A percentile compares a stretch with the other conserved stretches of the same genome.
phyloP scores from a whole-genome alignment of 2,329 filamentous ascomycete genomes.

The Nannizziopsis barbatae region DNA sequence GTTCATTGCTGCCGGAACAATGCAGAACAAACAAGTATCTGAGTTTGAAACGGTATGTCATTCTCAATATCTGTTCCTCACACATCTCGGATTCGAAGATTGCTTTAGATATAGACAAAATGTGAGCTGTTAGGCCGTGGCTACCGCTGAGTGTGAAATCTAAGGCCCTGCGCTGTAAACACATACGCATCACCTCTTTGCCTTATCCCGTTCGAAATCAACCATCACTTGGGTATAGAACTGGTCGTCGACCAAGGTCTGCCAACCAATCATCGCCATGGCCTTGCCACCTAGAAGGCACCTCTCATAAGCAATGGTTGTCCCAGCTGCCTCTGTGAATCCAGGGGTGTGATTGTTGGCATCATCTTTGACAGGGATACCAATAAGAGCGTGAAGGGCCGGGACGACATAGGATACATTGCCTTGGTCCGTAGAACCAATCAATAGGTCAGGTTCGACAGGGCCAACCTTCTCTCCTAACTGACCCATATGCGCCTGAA shows the following conservation, averaged over 20 bases:
- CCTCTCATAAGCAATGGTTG: slow-evolving; percentile 5
- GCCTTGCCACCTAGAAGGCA: slow-evolving; percentile 10
- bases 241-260: slow-evolving; percentile 6
- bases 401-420: slow-evolving; percentile 30
- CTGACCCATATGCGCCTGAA: background rate
- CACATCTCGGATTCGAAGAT: too few relatives aligned
- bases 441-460: background rate
- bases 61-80: too few relatives aligned
- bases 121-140: too few relatives aligned
- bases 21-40: too few relatives aligned
- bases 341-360: slow-evolving; percentile 7
- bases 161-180: too few relatives aligned
- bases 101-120: too few relatives aligned
- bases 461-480: slow-evolving; percentile 1
- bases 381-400: slow-evolving; percentile 37
- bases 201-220: slow-evolving; percentile 9
- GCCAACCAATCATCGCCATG: slow-evolving; percentile 11
- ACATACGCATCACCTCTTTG: background rate
- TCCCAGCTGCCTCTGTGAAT: slow-evolving; percentile 10
- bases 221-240: slow-evolving; percentile 5
- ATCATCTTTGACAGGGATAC: slow-evolving; percentile 29
- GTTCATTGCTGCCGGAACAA: too few relatives aligned
- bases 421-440: slow-evolving; percentile 9
- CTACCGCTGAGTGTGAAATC: too few relatives aligned
- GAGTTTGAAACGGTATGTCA: too few relatives aligned